These are phyloP conservation scores for Xylaria venustula DNA, from an alignment of 495 filamentous ascomycete species.

Conservation along the genomic window DNA sequence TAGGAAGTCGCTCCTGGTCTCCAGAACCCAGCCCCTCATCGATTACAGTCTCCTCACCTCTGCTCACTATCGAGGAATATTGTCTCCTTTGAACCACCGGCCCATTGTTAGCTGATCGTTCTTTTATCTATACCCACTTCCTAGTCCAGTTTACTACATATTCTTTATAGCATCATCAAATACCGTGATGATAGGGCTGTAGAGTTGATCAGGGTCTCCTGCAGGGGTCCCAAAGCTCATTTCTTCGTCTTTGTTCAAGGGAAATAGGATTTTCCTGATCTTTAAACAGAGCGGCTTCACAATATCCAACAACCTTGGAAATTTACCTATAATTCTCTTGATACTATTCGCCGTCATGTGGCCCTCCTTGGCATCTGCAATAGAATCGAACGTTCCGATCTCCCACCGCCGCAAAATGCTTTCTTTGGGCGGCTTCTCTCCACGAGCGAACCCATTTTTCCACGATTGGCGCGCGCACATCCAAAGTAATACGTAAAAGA, in stretches of 20 bases:
- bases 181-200: neutral
- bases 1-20: too few species aligned
- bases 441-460: constrained; percentile 22
- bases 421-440: constrained; percentile 13
- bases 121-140: too few species aligned
- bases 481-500: constrained; percentile 23
- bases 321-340: neutral
- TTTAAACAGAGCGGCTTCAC: neutral
- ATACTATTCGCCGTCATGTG: neutral
- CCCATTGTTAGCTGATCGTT: too few species aligned
- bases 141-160: too few species aligned
- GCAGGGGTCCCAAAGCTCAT: neutral
- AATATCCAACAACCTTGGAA: neutral
- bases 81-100: too few species aligned
- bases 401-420: constrained; percentile 21
- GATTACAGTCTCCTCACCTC: too few species aligned
- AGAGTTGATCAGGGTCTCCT: neutral
- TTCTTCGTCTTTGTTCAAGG: neutral
- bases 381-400: constrained; percentile 18
- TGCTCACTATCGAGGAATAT: too few species aligned
- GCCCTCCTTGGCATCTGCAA: constrained; percentile 15
- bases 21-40: too few species aligned
- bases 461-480: constrained; percentile 29
- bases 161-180: too few species aligned
- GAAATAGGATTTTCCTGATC: constrained; percentile 12